These are phyloP conservation scores for Trichoderma citrinoviride DNA, from an alignment of 2,329 filamentous ascomycete species.

Conservation along the genomic window DNA sequence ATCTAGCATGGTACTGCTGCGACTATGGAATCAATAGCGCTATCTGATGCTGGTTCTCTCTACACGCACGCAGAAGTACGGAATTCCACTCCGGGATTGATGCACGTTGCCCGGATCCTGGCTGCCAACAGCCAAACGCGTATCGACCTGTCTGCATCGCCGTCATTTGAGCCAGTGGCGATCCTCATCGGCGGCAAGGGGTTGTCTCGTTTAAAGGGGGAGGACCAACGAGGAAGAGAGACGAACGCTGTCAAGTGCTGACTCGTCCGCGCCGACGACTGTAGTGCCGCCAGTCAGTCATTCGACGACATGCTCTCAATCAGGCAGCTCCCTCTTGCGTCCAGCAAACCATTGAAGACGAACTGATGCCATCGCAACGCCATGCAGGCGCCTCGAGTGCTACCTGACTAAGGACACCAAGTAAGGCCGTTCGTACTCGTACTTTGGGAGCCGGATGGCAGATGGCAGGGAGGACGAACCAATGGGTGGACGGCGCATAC, in stretches of 20 bases:
- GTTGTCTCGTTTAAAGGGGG: background rate
- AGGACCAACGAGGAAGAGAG: background rate
- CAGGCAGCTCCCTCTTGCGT: background rate
- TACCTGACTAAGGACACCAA: constrained; percentile 4
- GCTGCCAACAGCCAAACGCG: background rate
- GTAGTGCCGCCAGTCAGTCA: background rate
- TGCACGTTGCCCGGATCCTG: too few relatives aligned
- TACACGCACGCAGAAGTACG: too few relatives aligned
- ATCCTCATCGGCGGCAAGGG: constrained; percentile 10
- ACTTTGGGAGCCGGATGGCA: background rate
- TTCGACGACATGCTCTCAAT: background rate
- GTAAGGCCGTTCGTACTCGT: constrained; percentile 8
- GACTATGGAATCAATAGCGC: background rate
- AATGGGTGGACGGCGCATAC: background rate
- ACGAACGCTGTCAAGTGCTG: background rate
- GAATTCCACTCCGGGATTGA: too few relatives aligned
- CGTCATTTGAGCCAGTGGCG: background rate
- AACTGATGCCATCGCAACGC: background rate
- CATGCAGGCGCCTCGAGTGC: background rate
- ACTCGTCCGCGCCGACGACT: background rate
- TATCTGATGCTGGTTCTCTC: background rate
- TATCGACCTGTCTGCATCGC: background rate
- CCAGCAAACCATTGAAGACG: background rate
- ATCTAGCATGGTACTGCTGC: background rate
- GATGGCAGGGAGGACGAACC: background rate